Evolutionary conservation across 768 basidiomycete genomes (phyloP), one percentile per base, ranked within the genome.

Genomic region (Holtermanniella nyarrowii): DNA sequence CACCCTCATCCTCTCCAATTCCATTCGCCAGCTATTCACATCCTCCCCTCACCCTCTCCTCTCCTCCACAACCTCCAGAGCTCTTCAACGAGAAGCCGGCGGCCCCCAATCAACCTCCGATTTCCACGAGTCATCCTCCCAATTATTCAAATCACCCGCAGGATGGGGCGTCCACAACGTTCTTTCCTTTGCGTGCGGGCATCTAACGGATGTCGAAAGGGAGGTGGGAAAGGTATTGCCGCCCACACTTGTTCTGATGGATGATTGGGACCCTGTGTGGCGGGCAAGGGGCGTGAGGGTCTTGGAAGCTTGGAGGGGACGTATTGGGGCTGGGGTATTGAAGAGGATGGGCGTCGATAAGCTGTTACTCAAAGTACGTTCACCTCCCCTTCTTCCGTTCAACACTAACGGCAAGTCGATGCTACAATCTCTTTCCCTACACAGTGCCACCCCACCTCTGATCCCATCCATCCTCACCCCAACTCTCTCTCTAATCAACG

Each of bases 211-310:
- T 2, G 31, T 65, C 13, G 58, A 63, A 37, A 37, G 47, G 42
- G 50, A 58, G 13, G 66, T 71, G 16, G 64, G 63, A 0, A 16
- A 66, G 27, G 59, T 71, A 22, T 46, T 71, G n/a, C 70, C 70
- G 10, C 68, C 70, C 4, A 67, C 65, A 1, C 39, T 71, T 22
- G 58, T 61, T 26, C 39, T 71, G 42, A 61, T 71, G 58, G 70
- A 71, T 49, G 70, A 71, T 44, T 71, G 61, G 57, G 68, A 71
- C 26, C 56, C 70, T 2, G 26, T 52, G 1, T 71, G 60, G 52
- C 60, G 70, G 1, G 52, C 55, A 5, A 49, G 53, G 43, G 70
- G 66, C 14, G 51, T 59, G 3, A 26, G 27, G 2, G 58, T 60
- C 16, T 48, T 71, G 5, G 52, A 53, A 10, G 44, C 23, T 22